These are phyloP conservation scores for Ophiostoma pallidulum DNA, from an alignment of 2,329 filamentous ascomycete genomes.

Conservation along the genomic window DNA sequence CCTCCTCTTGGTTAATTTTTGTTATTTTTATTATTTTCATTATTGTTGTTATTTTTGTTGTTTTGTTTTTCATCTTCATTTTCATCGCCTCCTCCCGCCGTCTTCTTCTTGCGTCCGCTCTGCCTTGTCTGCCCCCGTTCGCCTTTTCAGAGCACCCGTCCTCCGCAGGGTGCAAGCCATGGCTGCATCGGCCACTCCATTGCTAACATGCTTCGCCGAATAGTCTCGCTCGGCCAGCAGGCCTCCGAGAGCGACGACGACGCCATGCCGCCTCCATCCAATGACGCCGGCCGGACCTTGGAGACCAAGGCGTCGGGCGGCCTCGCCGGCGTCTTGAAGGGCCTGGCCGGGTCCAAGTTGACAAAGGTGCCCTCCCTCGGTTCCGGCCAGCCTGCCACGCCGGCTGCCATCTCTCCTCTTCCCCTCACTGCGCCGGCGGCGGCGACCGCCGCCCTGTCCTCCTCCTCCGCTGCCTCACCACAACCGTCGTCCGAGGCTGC, in stretches of 20 bases:
- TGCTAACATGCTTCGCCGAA: constrained; percentile 33
- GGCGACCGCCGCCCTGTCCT: constrained; percentile 29
- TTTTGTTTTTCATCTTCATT: not conserved
- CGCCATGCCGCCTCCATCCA: constrained; percentile 52
- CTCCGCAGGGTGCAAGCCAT: not conserved
- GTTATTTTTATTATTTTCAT: no score
- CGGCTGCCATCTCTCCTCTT: constrained; percentile 2
- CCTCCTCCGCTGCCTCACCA: constrained; percentile 22
- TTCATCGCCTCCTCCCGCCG: not conserved
- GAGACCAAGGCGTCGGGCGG: constrained; percentile 47
- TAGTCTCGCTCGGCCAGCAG: constrained; percentile 35
- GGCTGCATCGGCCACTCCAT: not conserved
- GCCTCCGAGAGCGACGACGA: constrained; percentile 35
- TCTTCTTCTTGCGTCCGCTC: not conserved
- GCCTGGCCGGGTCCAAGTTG: constrained; percentile 46
- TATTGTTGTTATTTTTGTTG: not conserved
- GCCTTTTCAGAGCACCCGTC: not conserved
- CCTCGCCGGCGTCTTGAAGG: constrained; percentile 55
- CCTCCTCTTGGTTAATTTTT: no score
- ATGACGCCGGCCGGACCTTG: constrained; percentile 45
- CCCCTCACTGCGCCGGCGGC: constrained; percentile 13
- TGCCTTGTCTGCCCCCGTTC: not conserved
- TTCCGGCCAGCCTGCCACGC: not conserved
- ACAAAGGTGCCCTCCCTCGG: constrained; percentile 31
- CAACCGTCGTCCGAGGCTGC: constrained; percentile 24